A percentile compares a stretch with the other conserved stretches of the same genome.
These are phyloP conservation scores for Danielia reshetovae DNA, from an alignment of 805 yeast species.

Conservation along the genomic window DNA sequence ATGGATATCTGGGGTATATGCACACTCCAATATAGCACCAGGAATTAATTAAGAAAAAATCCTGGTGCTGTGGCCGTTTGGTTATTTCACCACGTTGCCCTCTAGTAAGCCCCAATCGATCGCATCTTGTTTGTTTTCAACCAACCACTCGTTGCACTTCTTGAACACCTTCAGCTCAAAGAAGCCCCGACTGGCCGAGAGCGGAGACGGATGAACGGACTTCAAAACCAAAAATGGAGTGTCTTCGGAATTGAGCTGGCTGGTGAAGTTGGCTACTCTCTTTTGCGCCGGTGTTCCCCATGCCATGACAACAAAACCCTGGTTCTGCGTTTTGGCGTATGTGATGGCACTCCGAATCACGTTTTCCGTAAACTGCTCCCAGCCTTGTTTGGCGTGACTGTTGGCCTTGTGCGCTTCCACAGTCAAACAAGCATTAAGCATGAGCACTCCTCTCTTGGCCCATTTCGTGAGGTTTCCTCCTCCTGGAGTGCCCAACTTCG, in stretches of 20 bases:
- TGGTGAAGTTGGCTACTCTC: constrained; percentile 41
- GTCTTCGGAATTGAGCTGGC: constrained; percentile 20
- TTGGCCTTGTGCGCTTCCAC: constrained; percentile 92
- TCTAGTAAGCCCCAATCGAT: constrained; percentile 63
- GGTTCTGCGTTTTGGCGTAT: constrained; percentile 34
- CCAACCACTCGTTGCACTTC: constrained; percentile 76
- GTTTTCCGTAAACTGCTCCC: constrained; percentile 85
- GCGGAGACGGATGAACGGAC: constrained; percentile 92
- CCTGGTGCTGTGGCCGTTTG: too few species aligned
- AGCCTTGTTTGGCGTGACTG: constrained; percentile 85
- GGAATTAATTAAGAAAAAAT: too few species aligned
- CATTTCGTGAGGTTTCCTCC: constrained; percentile 73
- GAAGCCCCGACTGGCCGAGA: constrained; percentile 83
- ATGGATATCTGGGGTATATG: too few species aligned
- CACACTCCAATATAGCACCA: too few species aligned
- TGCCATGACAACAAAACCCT: constrained; percentile 71
- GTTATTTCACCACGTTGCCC: constrained; percentile 27
- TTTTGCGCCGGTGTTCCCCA: constrained; percentile 79
- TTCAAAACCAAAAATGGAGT: constrained; percentile 50
- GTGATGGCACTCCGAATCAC: constrained; percentile 53
- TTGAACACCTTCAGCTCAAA: constrained; percentile 73
- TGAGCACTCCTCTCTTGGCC: constrained; percentile 83
- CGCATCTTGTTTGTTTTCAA: constrained; percentile 31
- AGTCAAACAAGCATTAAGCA: constrained; percentile 84
- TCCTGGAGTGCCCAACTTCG: constrained; percentile 29